These are phyloP conservation scores for Aureobasidium lini DNA, from an alignment of 2,329 filamentous ascomycete genomes.

Conservation along the genomic window DNA sequence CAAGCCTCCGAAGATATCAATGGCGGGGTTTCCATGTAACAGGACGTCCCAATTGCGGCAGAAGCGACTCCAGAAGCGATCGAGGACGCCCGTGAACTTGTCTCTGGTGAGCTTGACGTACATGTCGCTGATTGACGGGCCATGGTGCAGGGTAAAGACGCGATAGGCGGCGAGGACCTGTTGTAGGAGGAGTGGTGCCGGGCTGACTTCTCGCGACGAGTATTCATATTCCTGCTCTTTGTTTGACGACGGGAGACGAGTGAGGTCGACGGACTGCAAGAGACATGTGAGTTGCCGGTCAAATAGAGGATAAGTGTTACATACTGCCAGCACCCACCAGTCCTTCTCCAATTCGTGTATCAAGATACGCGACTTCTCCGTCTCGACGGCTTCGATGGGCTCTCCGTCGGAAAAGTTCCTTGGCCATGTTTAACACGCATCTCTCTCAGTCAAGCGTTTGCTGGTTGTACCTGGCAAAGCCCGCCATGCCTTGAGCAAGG, in stretches of 20 bases:
- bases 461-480: constrained; percentile 61
- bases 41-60: constrained; percentile 73
- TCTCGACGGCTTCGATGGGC: constrained; percentile 78
- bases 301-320: constrained; percentile 26
- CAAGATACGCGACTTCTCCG: constrained; percentile 77
- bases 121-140: constrained; percentile 61
- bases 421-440: constrained; percentile 10
- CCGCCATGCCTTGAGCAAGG: constrained; percentile 91
- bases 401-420: constrained; percentile 75
- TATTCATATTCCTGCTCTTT: constrained; percentile 51
- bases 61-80: constrained; percentile 73
- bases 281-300: constrained; percentile 13
- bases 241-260: constrained; percentile 52
- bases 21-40: constrained; percentile 79
- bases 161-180: constrained; percentile 78
- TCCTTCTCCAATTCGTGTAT: constrained; percentile 79
- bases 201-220: constrained; percentile 83
- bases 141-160: constrained; percentile 83
- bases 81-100: constrained; percentile 64
- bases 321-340: constrained; percentile 92
- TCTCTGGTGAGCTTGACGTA: constrained; percentile 57
- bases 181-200: constrained; percentile 65
- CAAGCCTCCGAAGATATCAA: constrained; percentile 71
- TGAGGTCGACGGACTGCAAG: constrained; percentile 68
- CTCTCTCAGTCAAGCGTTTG: not conserved